Evolutionary conservation across 352 stramenopile genomes (phyloP).

Genomic region (Stephanocyclus meneghinianus): DNA sequence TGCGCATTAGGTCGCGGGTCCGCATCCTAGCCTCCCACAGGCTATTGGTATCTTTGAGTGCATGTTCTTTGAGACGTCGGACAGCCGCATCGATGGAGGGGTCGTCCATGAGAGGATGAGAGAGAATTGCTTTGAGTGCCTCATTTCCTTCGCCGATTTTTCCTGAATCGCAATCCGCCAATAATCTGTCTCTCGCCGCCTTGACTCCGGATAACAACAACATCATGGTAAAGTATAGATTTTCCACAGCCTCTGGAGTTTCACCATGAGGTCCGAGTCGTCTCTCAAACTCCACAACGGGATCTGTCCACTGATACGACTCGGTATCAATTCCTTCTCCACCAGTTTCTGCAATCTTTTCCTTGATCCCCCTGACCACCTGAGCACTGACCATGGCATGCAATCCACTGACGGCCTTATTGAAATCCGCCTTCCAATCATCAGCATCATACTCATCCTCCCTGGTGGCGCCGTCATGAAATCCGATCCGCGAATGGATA

Average conservation of each 20-base stretch:
- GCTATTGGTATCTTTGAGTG: slow-evolving; percentile 51
- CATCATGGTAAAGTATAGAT: slow-evolving; percentile 81
- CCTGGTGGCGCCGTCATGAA: slow-evolving; percentile 38
- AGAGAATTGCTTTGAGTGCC: slow-evolving; percentile 51
- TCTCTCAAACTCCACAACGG: slow-evolving; percentile 65
- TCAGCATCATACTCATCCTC: slow-evolving; percentile 70
- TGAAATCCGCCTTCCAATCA: slow-evolving; percentile 83
- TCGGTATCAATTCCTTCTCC: slow-evolving; percentile 42
- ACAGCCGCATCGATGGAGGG: slow-evolving; percentile 54
- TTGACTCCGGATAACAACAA: slow-evolving; percentile 68
- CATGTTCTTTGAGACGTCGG: slow-evolving; percentile 62
- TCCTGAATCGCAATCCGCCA: slow-evolving; percentile 45
- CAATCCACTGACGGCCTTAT: slow-evolving; percentile 77
- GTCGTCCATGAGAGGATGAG: slow-evolving; percentile 62
- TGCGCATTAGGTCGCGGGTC: slow-evolving; percentile 73
- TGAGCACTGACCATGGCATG: slow-evolving; percentile 79
- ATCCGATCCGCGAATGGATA: slow-evolving; percentile 81
- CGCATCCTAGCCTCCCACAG: slow-evolving; percentile 81
- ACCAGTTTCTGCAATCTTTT: slow-evolving; percentile 36
- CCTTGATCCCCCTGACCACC: slow-evolving; percentile 72
- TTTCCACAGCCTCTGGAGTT: slow-evolving; percentile 70
- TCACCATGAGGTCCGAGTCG: slow-evolving; percentile 62
- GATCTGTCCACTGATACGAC: slow-evolving; percentile 65
- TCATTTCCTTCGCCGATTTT: slow-evolving; percentile 46
- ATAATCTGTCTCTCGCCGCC: slow-evolving; percentile 54